Conservation (phyloP, 176 grass and related monocot genomes). For the Tillandsia fasciculata region DNA sequence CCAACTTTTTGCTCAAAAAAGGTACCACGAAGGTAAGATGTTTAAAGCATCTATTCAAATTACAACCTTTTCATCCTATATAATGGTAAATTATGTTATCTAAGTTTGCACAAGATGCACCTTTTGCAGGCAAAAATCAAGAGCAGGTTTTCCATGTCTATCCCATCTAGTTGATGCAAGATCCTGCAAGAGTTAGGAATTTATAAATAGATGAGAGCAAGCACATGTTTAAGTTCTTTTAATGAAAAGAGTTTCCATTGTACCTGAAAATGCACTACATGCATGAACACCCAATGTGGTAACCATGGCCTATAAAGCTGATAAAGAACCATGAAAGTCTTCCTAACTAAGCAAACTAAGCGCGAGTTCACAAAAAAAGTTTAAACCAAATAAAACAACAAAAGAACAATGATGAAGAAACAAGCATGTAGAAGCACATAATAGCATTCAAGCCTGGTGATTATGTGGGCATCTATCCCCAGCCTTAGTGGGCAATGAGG, state of each 20-base stretch:
- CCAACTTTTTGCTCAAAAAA: too few species aligned
- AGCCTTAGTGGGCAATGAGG: neutral
- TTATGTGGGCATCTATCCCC: neutral
- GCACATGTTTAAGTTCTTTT: neutral
- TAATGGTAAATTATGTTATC: neutral
- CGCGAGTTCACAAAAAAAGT: neutral
- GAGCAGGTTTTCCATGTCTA: conserved; percentile 8
- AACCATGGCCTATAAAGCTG: conserved; percentile 42
- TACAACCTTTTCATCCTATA: neutral
- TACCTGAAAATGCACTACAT: conserved; percentile 29
- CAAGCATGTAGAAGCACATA: neutral
- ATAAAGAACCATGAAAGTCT: neutral
- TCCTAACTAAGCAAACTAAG: neutral
- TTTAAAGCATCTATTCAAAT: neutral
- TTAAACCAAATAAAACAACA: neutral
- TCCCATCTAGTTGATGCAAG: conserved; percentile 17
- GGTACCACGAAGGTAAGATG: neutral
- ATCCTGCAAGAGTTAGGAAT: neutral
- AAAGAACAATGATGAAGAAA: neutral
- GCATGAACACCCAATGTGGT: conserved; percentile 32
- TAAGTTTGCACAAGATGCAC: neutral
- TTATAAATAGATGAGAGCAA: neutral
- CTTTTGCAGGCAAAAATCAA: conserved; percentile 14
- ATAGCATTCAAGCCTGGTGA: too few species aligned
- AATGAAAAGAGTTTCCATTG: neutral